These are phyloP conservation scores for Tillandsia fasciculata DNA, from an alignment of 176 grass and related monocot species.

Conservation along the genomic window DNA sequence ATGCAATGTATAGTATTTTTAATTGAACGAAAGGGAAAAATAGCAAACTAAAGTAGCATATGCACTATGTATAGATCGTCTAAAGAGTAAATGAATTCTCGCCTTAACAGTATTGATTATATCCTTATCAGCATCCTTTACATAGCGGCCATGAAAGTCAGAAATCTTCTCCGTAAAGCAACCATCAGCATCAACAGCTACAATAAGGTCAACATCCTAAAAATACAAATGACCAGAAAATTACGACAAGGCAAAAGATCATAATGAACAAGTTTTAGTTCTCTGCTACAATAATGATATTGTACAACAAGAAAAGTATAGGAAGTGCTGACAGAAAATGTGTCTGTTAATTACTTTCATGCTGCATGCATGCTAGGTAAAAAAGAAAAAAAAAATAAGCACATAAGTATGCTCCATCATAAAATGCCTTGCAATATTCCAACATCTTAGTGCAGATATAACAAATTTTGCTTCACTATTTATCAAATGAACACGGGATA, in stretches of 20 bases:
- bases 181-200: constrained; percentile 91
- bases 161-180: constrained; percentile 69
- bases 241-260: not conserved
- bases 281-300: not conserved
- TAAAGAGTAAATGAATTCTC: constrained; percentile 25
- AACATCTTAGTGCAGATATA: too few relatives aligned
- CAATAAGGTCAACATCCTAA: constrained; percentile 68
- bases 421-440: too few relatives aligned
- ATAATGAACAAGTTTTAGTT: not conserved
- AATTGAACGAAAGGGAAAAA: not conserved
- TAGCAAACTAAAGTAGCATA: not conserved
- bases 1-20: too few relatives aligned
- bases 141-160: constrained; percentile 67
- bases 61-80: not conserved
- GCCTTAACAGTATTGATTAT: constrained; percentile 72
- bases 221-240: constrained; percentile 9
- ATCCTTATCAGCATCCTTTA: constrained; percentile 96
- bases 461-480: too few relatives aligned
- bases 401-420: too few relatives aligned
- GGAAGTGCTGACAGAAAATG: too few relatives aligned
- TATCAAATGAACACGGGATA: too few relatives aligned
- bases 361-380: too few relatives aligned
- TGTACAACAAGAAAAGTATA: too few relatives aligned
- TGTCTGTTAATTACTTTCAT: too few relatives aligned
- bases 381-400: too few relatives aligned